Conservation (phyloP, 2,329 filamentous ascomycete genomes). For the Neonectria neomacrospora region DNA sequence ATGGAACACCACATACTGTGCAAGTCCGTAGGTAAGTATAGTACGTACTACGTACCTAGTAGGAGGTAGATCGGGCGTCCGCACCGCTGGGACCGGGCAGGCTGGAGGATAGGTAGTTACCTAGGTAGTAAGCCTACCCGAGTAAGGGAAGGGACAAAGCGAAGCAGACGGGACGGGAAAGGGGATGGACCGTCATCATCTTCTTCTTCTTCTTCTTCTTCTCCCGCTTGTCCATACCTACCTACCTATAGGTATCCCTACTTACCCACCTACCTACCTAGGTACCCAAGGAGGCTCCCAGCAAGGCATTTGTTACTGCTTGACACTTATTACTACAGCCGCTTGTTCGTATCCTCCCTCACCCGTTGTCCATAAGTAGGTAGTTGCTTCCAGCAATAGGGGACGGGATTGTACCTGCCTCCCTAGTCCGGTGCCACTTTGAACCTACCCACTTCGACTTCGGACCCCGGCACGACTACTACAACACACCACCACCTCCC, state of each 20-base stretch:
- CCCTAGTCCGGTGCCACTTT: conserved; percentile 16
- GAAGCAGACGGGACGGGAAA: neutral
- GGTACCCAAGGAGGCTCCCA: too few relatives aligned
- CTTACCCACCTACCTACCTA: too few relatives aligned
- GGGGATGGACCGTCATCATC: conserved; percentile 4
- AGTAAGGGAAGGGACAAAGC: neutral
- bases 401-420: conserved; percentile 2
- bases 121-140: too few relatives aligned
- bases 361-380: too few relatives aligned
- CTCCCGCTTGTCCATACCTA: neutral
- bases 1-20: conserved; percentile 7
- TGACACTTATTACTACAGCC: too few relatives aligned
- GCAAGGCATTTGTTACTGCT: neutral
- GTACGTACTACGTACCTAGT: neutral
- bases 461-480: conserved; percentile 12
- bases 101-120: neutral
- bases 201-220: neutral
- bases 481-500: conserved; percentile 22
- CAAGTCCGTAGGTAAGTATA: neutral
- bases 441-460: conserved; percentile 6
- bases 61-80: neutral
- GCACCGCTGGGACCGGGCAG: neutral
- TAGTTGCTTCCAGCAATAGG: conserved; percentile 10
- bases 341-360: too few relatives aligned
- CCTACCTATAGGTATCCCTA: too few relatives aligned